A percentile compares a stretch with the other conserved stretches of the same genome.
Conservation (phyloP, 225 moss, liverwort and hornwort species). For the Bryoerythrophyllum caledonicum region DNA sequence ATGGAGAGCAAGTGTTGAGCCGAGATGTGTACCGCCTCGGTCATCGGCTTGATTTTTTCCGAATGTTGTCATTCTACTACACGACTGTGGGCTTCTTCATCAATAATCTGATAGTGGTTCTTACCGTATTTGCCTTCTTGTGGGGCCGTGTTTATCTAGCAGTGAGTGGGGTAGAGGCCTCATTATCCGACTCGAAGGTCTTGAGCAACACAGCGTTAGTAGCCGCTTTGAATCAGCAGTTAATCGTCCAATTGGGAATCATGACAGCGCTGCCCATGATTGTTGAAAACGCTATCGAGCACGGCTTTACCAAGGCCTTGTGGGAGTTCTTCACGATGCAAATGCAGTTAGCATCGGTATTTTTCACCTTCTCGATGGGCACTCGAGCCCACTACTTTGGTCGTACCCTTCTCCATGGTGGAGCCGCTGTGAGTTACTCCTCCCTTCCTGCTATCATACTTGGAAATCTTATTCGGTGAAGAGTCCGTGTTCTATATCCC, state of each 20-base stretch:
- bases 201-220: conserved; percentile 76
- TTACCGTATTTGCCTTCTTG: conserved; percentile 90
- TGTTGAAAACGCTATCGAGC: conserved; percentile 95
- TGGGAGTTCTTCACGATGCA: conserved; percentile 99
- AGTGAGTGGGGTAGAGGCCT: conserved; percentile 82
- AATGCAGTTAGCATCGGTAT: conserved; percentile 94
- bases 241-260: conserved; percentile 90
- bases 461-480: not conserved
- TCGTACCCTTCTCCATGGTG: conserved; percentile 95
- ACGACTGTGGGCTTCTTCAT: conserved; percentile 93
- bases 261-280: conserved; percentile 99
- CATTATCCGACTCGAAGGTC: conserved; percentile 46
- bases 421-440: conserved; percentile 68
- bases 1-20: conserved; percentile 97
- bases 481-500: not conserved
- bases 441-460: conserved; percentile 13
- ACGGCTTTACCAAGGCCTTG: conserved; percentile 80
- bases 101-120: conserved; percentile 90
- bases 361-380: conserved; percentile 99
- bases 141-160: conserved; percentile 97
- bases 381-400: conserved; percentile 94
- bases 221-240: conserved; percentile 94
- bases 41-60: conserved; percentile 95
- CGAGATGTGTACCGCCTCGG: conserved; percentile 97
- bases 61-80: conserved; percentile 98